These are phyloP conservation scores for Trichophyton schoenleinii DNA, from an alignment of 2,329 filamentous ascomycete species.

Conservation along the genomic window DNA sequence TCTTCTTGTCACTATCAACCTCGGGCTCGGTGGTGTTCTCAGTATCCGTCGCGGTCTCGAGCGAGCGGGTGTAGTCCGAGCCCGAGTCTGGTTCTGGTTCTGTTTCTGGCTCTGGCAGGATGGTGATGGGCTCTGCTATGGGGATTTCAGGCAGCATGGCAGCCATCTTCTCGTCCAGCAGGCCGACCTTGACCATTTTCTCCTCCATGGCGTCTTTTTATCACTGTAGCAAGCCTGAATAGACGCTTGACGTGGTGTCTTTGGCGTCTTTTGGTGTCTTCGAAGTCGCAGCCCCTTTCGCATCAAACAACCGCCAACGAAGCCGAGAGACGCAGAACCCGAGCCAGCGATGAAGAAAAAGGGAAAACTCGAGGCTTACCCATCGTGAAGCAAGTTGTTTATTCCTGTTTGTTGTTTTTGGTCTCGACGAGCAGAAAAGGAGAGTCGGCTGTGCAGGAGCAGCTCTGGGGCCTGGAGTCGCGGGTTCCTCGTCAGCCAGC, in stretches of 20 bases:
- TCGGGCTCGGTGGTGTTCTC: too few species aligned
- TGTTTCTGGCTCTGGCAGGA: too few species aligned
- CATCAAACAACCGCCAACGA: not conserved
- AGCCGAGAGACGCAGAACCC: not conserved
- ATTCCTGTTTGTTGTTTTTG: not conserved
- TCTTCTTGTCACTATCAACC: too few species aligned
- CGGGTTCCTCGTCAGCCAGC: not conserved
- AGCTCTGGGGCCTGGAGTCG: not conserved
- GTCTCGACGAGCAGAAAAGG: not conserved
- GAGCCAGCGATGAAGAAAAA: not conserved
- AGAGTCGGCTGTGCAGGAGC: not conserved
- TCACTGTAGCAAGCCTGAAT: not conserved
- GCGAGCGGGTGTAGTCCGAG: not conserved
- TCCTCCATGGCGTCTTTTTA: not conserved
- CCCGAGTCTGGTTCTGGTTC: not conserved
- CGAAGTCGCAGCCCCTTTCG: not conserved
- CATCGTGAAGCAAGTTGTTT: conserved; percentile 17
- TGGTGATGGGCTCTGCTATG: not conserved
- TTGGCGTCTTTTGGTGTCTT: not conserved
- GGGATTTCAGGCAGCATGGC: not conserved
- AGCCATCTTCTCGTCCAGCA: not conserved
- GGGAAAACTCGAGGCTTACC: conserved; percentile 23
- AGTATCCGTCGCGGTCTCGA: too few species aligned
- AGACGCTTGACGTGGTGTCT: not conserved
- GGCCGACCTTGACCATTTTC: not conserved